Conservation (phyloP, 495 filamentous ascomycete species). For the Halenospora varia region DNA sequence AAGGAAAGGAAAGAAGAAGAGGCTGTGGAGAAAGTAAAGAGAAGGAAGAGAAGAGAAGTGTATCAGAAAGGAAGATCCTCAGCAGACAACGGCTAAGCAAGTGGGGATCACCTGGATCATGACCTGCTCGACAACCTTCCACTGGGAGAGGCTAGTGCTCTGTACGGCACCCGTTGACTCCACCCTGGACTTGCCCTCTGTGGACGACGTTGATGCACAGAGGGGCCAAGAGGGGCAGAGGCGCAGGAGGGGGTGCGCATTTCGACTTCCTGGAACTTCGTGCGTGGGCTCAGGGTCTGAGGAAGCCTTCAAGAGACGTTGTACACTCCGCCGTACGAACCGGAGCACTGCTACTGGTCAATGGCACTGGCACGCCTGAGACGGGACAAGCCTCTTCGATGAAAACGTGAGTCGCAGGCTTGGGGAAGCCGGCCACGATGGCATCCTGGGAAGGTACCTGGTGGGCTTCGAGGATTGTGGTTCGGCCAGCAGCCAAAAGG, state of each 20-base stretch:
- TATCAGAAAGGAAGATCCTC: conserved; percentile 9
- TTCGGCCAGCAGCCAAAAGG: not conserved
- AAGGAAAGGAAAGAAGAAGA: conserved; percentile 23
- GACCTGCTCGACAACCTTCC: not conserved
- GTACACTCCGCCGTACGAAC: too few species aligned
- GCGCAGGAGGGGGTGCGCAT: not conserved
- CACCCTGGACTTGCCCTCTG: not conserved
- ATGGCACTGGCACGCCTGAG: not conserved
- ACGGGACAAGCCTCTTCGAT: not conserved
- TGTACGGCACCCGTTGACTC: too few species aligned
- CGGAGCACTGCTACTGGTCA: not conserved
- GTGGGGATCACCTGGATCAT: not conserved
- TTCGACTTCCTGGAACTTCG: not conserved
- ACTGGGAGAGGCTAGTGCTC: not conserved
- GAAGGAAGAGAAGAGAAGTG: conserved; percentile 24
- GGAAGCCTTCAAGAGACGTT: not conserved
- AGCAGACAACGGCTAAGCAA: not conserved
- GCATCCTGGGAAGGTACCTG: too few species aligned
- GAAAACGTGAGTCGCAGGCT: not conserved
- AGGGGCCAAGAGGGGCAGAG: not conserved
- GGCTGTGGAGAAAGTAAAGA: conserved; percentile 28
- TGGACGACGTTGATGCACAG: not conserved
- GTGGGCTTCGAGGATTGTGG: too few species aligned
- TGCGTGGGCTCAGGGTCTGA: not conserved
- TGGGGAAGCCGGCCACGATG: not conserved